phyloP scores from a whole-genome alignment of 805 yeast genomes.

The Wickerhamomyces xylosicus region DNA sequence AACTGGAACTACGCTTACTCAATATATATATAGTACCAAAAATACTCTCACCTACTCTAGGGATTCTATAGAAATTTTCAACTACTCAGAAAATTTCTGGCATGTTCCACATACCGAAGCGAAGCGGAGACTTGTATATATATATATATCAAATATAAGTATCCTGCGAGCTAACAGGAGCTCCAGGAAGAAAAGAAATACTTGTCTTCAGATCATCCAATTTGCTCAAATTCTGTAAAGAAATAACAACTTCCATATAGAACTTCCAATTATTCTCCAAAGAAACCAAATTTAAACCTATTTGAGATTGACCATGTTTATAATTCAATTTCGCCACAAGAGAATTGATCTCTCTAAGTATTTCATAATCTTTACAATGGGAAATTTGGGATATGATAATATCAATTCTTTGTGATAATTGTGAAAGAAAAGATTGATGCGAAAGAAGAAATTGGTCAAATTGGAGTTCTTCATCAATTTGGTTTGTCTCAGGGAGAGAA shows the following conservation, averaged over 20 bases:
- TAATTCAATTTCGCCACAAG: background rate
- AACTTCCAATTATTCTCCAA: conserved; percentile 12
- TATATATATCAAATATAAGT: too few species aligned
- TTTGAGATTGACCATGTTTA: background rate
- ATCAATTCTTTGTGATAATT: background rate
- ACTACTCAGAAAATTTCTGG: too few species aligned
- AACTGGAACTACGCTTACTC: too few species aligned
- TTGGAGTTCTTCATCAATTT: background rate
- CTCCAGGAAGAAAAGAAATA: too few species aligned
- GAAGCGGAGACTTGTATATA: too few species aligned
- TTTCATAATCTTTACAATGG: background rate
- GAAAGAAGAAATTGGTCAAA: background rate
- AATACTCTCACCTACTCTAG: too few species aligned
- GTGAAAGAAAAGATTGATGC: background rate
- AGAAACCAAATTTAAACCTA: conserved; percentile 4
- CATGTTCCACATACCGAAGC: too few species aligned
- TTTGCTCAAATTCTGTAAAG: background rate
- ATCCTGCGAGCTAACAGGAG: too few species aligned
- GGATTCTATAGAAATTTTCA: too few species aligned
- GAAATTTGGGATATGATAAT: background rate
- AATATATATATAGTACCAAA: too few species aligned
- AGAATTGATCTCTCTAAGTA: background rate
- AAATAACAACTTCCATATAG: background rate
- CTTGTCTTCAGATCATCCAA: background rate
- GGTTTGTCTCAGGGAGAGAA: background rate